Evolutionary conservation across 257 asterid species (phyloP), one percentile per base, ranked within the genome.

Genomic region (Solanum megistacrolobum): DNA sequence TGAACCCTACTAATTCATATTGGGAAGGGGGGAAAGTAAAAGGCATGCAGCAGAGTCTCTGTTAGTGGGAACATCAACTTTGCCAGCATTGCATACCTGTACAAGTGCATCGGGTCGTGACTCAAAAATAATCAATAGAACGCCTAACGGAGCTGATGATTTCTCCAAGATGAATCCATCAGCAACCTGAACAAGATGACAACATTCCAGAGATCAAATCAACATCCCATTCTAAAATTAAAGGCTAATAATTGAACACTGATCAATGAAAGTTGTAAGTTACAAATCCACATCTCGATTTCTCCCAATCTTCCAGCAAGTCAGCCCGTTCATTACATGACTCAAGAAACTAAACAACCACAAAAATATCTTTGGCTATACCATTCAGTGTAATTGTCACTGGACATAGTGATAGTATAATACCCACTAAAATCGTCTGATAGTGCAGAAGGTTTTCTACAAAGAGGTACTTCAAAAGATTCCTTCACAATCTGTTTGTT

Each of bases 31-130:
- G 25, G 6, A 39, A 75, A 36, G 60, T 39, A 39, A 78, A n/a
- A 78, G 84, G 84, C 71, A 82, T 52, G 43, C 86, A 48, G 31
- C 46, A 48, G 41, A 79, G 55, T 65, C 43, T 29, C 86, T 81
- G 27, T 65, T 81, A 81, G 68, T 48, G 27, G 41, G 66, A 35
- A 73, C 82, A 73, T 73, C 82, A 73, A 73, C 48, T 73, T 73
- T 35, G 29, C 48, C 82, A 20, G 82, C 48, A 83, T 36, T 14
- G 18, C 48, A 38, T 94, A 95, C 98, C 96, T 95, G 96, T 88
- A 94, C 96, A 87, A 95, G 90, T 10, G 98, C 98, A 81, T 95
- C 98, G 4, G 98, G 98, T 34, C 98, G 98, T 23, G 98, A 94
- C 93, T 95, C 98, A 84, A 95, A 95, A 72, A 95, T 94, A 87